phyloP scores from a whole-genome alignment of 2,329 filamentous ascomycete genomes.

The Penicillium sumatraense region DNA sequence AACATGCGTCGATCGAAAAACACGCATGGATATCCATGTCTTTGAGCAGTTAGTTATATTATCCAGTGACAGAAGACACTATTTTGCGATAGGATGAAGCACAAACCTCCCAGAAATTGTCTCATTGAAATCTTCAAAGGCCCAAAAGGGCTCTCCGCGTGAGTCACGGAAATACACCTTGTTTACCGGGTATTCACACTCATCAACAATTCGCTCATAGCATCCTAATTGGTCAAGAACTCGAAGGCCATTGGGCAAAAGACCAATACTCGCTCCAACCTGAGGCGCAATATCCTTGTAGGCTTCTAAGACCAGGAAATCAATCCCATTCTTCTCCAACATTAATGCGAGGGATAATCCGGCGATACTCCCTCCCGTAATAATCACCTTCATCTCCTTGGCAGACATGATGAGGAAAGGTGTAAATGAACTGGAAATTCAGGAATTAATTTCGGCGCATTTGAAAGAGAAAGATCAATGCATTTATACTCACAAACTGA shows the following conservation, averaged over 20 bases:
- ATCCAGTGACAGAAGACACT: background rate
- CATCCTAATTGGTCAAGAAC: conserved; percentile 58
- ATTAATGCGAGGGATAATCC: conserved; percentile 53
- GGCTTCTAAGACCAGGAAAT: conserved; percentile 46
- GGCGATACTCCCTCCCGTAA: conserved; percentile 55
- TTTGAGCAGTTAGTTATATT: conserved; percentile 2
- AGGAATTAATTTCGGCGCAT: background rate
- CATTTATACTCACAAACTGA: background rate
- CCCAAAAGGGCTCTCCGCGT: conserved; percentile 4
- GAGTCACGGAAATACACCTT: conserved; percentile 12
- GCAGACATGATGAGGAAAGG: background rate
- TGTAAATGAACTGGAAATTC: background rate
- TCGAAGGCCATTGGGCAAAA: conserved; percentile 50
- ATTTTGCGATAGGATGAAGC: too few species aligned
- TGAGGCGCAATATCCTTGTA: conserved; percentile 38
- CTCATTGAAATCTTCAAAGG: conserved; percentile 1
- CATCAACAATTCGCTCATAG: conserved; percentile 33
- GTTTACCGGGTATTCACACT: conserved; percentile 25
- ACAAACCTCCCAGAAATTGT: conserved; percentile 4
- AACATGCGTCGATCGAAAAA: conserved; percentile 32
- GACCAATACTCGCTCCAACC: conserved; percentile 54
- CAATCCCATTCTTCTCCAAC: conserved; percentile 41
- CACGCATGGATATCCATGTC: conserved; percentile 25
- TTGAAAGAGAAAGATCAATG: background rate
- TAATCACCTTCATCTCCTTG: conserved; percentile 41